Base-by-base conservation (phyloP, 441 rosid genomes). In the Gossypium schwendimanii region DNA sequence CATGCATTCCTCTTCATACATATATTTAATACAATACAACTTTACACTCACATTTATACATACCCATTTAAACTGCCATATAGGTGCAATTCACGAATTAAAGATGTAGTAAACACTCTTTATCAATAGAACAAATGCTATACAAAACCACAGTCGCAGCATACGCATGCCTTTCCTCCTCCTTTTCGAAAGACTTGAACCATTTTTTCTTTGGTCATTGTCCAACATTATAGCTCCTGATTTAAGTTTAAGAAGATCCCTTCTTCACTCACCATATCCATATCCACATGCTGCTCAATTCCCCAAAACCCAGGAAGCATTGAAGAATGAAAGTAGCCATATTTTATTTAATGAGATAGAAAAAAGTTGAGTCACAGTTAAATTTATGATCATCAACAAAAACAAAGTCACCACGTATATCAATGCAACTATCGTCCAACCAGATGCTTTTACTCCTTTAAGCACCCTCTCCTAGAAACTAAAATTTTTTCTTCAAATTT, bases 221-320 rank as follows among this genome's bases (percentile, higher is more conserved):
- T 18, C 58, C 24, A 53, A 53, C 23, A 17, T 53, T 49, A 49
- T 12, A 53, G 33, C 23, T 5, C 41, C 15, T 50, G 74, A 70
- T 76, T 50, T 58, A 33, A 63, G 63, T 53, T 55, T 61, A 74
- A 75, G 78, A 81, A 33, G 74, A 49, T 68, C 50, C 31, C 45
- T 53, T 53, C 74, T 47, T 53, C 72, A 65, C 24, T 6, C 23
- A 36, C 36, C 20, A 45, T 58, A 17, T 59, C 47, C 15, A 17
- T 50, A 6, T 31, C 14, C 61, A 17, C 12, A 12, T 1, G 20
- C 63, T 49, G 70, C 31, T 53, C 45, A 50, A 14, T 73, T 79
- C 78, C 80, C 80, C 78, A 70, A 70, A 75, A 73, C 70, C 81
- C 85, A 68, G 71, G 73, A 79, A 44, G 68, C 82, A 77, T 79